Evolutionary conservation across 139 green algal genomes (phyloP), one percentile per base, ranked within the genome.

Genomic region (Chlorella vulgaris): DNA sequence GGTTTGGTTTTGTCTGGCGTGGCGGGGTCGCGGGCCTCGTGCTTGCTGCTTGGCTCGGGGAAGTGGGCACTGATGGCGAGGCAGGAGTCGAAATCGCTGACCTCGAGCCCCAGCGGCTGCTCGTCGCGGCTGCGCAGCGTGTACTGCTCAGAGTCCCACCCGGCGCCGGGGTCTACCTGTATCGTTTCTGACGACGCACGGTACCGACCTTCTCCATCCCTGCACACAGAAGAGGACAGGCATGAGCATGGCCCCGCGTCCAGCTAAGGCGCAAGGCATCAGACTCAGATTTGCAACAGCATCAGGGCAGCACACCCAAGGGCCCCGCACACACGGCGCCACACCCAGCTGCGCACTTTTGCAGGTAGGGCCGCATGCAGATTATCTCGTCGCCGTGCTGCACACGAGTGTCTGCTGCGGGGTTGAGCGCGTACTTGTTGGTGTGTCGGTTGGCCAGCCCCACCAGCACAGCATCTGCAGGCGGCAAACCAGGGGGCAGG

Each of bases 311-410:
- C n/a, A n/a, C n/a, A n/a, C n/a, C n/a, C n/a, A n/a, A n/a, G n/a
- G n/a, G n/a, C n/a, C n/a, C n/a, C n/a, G n/a, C n/a, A n/a, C n/a
- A n/a, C n/a, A n/a, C n/a, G n/a, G n/a, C n/a, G n/a, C n/a, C n/a
- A n/a, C n/a, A n/a, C n/a, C n/a, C n/a, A n/a, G n/a, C n/a, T n/a
- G n/a, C n/a, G n/a, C n/a, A n/a, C n/a, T n/a, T n/a, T n/a, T n/a
- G n/a, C n/a, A n/a, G n/a, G n/a, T n/a, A n/a, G n/a, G n/a, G 83
- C 0, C 86, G 83, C 80, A 90, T 70, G 69, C 82, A 80, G 67
- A 90, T 80, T 13, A 90, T 47, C 26, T 84, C 60, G 38, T 89
- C 85, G 1, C 69, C 67, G 0, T 29, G 50, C 22, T 38, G 40
- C 40, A 84, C 39, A 31, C 29, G 19, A 1, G 13, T 38, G 1